Evolutionary conservation across 2,329 filamentous ascomycete species (phyloP).

Genomic region (Onygenales sp.): DNA sequence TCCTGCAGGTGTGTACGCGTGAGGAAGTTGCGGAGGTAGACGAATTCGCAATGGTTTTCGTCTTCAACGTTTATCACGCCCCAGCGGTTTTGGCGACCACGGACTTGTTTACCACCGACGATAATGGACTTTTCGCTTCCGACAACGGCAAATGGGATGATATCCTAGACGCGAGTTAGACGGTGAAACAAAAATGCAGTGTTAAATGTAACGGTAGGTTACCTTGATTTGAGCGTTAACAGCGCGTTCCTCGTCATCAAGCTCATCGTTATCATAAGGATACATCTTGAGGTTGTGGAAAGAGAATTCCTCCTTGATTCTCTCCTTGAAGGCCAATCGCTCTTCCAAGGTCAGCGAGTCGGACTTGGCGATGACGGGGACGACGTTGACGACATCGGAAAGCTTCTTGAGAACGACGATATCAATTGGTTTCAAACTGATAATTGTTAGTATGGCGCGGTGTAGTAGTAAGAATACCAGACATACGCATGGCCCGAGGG

Average conservation of each 20-base stretch:
- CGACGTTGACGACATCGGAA: slow-evolving; percentile 97
- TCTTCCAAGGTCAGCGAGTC: slow-evolving; percentile 95
- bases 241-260: slow-evolving; percentile 90
- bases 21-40: slow-evolving; percentile 96
- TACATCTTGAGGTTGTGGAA: slow-evolving; percentile 99
- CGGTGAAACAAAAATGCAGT: background rate
- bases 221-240: slow-evolving; percentile 97
- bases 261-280: slow-evolving; percentile 98
- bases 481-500: slow-evolving; percentile 80
- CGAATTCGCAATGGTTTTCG: slow-evolving; percentile 98
- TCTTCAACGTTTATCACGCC: slow-evolving; percentile 99
- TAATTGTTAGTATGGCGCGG: slow-evolving; percentile 1
- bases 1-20: slow-evolving; percentile 97
- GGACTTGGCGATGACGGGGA: slow-evolving; percentile 96
- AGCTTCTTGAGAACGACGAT: slow-evolving; percentile 99
- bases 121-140: slow-evolving; percentile 98
- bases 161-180: slow-evolving; percentile 48
- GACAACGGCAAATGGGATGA: slow-evolving; percentile 95
- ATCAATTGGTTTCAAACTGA: slow-evolving; percentile 85
- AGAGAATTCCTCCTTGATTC: slow-evolving; percentile 98
- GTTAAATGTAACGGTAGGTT: slow-evolving; percentile 17
- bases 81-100: slow-evolving; percentile 97
- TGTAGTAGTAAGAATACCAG: background rate
- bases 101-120: slow-evolving; percentile 93
- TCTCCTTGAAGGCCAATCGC: slow-evolving; percentile 92